Evolutionary conservation across 1,139 yeast species (phyloP).

Genomic region (Scheffersomyces parashehatae): DNA sequence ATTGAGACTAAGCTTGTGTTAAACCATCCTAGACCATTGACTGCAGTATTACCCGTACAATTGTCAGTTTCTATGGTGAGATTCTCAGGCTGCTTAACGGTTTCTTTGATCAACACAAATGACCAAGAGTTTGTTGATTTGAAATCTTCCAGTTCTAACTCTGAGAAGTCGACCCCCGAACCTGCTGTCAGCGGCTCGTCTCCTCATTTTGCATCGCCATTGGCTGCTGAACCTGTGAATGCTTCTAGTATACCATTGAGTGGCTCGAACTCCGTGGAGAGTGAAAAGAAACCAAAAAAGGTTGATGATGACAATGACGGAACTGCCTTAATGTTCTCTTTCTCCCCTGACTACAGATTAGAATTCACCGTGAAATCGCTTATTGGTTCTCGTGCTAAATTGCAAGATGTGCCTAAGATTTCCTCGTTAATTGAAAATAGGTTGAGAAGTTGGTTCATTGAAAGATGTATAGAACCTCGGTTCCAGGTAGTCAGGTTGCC

Average conservation of each 20-base stretch:
- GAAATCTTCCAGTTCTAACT: neutral
- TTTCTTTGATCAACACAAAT: constrained; percentile 63
- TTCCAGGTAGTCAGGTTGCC: constrained; percentile 85
- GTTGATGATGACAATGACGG: constrained; percentile 32
- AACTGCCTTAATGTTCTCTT: constrained; percentile 82
- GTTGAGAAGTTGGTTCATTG: constrained; percentile 86
- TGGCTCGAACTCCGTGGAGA: constrained; percentile 6
- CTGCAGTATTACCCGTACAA: constrained; percentile 84
- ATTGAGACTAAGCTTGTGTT: constrained; percentile 79
- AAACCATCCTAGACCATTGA: constrained; percentile 81
- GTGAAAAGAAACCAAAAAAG: constrained; percentile 12
- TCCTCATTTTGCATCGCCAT: constrained; percentile 4
- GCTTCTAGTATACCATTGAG: constrained; percentile 1
- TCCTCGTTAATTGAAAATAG: constrained; percentile 81
- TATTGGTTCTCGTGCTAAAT: constrained; percentile 88
- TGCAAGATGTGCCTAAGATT: constrained; percentile 92
- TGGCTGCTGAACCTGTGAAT: neutral
- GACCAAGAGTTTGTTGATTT: constrained; percentile 32
- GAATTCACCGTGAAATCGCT: constrained; percentile 85
- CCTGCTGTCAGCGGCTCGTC: constrained; percentile 9
- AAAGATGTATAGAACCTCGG: constrained; percentile 90
- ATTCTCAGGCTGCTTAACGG: constrained; percentile 89
- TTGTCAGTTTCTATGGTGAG: constrained; percentile 85
- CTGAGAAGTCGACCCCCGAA: constrained; percentile 11
- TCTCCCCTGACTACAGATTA: constrained; percentile 84